A percentile compares a stretch with the other conserved stretches of the same genome.
phyloP scores from a whole-genome alignment of 257 asterid species.

The Schizonepeta tenuifolia region DNA sequence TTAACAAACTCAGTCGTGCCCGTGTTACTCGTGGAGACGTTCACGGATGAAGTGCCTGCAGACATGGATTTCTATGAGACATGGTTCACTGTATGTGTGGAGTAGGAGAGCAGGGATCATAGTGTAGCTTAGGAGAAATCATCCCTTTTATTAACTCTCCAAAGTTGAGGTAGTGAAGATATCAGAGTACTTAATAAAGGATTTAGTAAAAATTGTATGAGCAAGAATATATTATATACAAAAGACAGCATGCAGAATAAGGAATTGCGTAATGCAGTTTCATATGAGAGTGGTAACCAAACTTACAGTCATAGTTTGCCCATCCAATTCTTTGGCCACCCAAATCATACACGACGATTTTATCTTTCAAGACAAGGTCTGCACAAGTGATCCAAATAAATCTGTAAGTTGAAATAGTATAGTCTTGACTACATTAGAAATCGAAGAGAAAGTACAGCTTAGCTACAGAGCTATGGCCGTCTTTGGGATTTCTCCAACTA shows the following conservation, averaged over 20 bases:
- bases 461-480: background rate
- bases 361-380: conserved; percentile 94
- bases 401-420: background rate
- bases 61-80: conserved; percentile 14
- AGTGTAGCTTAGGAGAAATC: background rate
- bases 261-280: background rate
- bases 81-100: background rate
- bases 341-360: conserved; percentile 86
- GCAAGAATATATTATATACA: background rate
- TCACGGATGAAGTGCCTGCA: conserved; percentile 71
- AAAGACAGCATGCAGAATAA: background rate
- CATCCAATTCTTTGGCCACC: conserved; percentile 85
- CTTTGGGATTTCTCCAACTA: background rate
- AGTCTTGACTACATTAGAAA: background rate
- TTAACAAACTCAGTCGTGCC: conserved; percentile 76
- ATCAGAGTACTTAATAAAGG: background rate
- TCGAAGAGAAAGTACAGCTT: background rate
- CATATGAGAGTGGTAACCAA: background rate
- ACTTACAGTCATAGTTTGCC: conserved; percentile 94
- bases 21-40: conserved; percentile 68
- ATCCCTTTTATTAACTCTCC: background rate
- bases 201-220: background rate
- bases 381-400: conserved; percentile 29
- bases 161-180: background rate
- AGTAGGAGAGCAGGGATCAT: background rate